Base-by-base conservation (phyloP, 331 rosid genomes). In the Quercus tomentella region DNA sequence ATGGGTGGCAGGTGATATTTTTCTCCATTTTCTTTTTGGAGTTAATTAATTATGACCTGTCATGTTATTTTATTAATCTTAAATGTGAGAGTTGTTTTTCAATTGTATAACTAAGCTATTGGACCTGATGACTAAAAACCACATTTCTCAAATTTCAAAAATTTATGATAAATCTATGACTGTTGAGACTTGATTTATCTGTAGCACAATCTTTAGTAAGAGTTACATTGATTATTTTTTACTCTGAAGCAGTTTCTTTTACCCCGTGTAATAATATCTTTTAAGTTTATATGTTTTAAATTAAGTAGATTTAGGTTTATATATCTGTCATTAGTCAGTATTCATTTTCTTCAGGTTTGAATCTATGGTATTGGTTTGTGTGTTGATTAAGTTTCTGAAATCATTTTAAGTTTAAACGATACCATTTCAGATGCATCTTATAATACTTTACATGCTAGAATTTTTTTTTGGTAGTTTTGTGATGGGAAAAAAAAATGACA, bases 1-100 rank as follows among this genome's bases (percentile, higher is more conserved):
- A 23, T 20, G 98, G 98, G 67, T 94, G 97, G 97, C 98, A 82
- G 97, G 98, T 94, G 72, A 61, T 20, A 14, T 21, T 33, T 77
- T 80, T 14, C 54, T 45, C 9, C 73, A 72, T 22, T 31, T 74
- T 80, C 8, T 73, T 72, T 15, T 17, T 69, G 26, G 49, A 4
- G 52, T 33, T 67, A 3, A 67, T 33, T 31, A 67, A 8, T 49
- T 49, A 49, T 33, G 72, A 23, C 26, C 9, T 67, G n/a, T 67
- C 25, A 33, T 3, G 66, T 61, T 31, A 33, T 30, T 51, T 76
- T 66, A 45, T 70, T 7, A 55, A 66, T 70, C 22, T 52, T 70
- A 72, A 52, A 66, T 60, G 52, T 31, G 23, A 9, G 41, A 65
- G 70, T 60, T 67, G 4, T 20, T 67, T 65, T 49, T 31, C 12